phyloP scores from a whole-genome alignment of 495 filamentous ascomycete species.

The Aspergillus campestris region DNA sequence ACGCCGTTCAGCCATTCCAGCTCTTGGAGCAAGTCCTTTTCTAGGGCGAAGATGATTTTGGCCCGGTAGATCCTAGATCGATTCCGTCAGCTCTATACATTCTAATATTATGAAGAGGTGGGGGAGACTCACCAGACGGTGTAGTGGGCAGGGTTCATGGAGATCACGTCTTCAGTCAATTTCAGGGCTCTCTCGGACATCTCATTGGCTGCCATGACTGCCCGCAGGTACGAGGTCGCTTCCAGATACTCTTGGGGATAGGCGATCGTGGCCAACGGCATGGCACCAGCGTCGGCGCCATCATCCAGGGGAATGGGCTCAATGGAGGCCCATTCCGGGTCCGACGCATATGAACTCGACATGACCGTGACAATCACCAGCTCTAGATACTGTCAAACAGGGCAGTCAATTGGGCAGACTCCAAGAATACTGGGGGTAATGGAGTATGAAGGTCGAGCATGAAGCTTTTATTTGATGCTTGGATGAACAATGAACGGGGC shows the following conservation, averaged over 20 bases:
- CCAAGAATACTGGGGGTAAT: background rate
- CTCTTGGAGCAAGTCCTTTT: conserved; percentile 60
- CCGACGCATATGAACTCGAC: conserved; percentile 47
- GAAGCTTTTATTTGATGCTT: too few species aligned
- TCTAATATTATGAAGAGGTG: background rate
- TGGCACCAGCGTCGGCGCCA: conserved; percentile 45
- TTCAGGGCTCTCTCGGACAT: conserved; percentile 65
- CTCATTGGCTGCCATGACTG: conserved; percentile 85
- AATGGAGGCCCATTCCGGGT: conserved; percentile 78
- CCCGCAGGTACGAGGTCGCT: conserved; percentile 82
- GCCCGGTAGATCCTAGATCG: conserved; percentile 70
- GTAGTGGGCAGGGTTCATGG: conserved; percentile 92
- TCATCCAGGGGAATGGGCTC: conserved; percentile 78
- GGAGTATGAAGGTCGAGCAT: background rate
- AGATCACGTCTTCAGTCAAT: conserved; percentile 84
- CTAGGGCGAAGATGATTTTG: conserved; percentile 58
- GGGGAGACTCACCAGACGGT: conserved; percentile 69
- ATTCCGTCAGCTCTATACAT: background rate
- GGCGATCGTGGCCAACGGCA: conserved; percentile 77
- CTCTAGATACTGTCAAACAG: background rate
- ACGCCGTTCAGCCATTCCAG: conserved; percentile 77
- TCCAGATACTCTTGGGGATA: conserved; percentile 82
- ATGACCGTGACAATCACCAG: conserved; percentile 7
- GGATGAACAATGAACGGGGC: background rate
- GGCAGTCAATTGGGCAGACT: background rate